Base-by-base conservation (phyloP, 177 flowering plant genomes). In the Tripterygium wilfordii region DNA sequence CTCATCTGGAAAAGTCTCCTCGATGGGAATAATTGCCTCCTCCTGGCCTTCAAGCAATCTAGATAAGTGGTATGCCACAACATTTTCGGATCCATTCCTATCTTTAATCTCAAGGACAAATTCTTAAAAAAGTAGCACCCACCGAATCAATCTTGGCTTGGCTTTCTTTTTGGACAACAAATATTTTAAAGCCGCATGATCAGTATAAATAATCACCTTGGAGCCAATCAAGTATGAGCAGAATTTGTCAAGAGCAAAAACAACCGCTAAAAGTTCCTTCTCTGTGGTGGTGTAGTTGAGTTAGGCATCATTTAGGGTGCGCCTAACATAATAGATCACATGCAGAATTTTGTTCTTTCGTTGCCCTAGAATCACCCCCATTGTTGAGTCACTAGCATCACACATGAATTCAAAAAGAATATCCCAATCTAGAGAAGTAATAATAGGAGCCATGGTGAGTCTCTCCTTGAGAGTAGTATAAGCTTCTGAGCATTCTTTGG, bases 291-390 rank as follows among this genome's bases (percentile, higher is more conserved):
- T 9, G 10, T 64, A 54, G 15, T 64, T 64, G 0, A 12, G 1
- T 33, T 64, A 39, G 4, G 66, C 48, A 30, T 19, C 35, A 36
- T 56, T 26, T 0, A 62, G 4, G 12, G 61, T 45, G 7, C 23
- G 38, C 1, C 28, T 38, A 8, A 56, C 53, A 45, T 59, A 55
- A 18, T 54, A 58, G 13, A 58, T 51, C 3, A 13, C 57, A 29
- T 56, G 42, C 3, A 57, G 1, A 0, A 12, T 1, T 10, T 29
- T 42, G 1, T 31, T 50, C n/a, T 33, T 8, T 4, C 28, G 14
- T 16, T 51, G 36, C 0, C 23, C 58, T 16, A 61, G 38, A 22
- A 58, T 36, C 16, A 22, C 53, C 0, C 48, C 48, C 19, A 57
- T 22, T 0, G 32, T 37, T 19, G 35, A 37, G 33, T 46, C 22